A percentile compares a stretch with the other conserved stretches of the same genome.
phyloP scores from a whole-genome alignment of 2,329 filamentous ascomycete species.

The Colletotrichum somersetense region DNA sequence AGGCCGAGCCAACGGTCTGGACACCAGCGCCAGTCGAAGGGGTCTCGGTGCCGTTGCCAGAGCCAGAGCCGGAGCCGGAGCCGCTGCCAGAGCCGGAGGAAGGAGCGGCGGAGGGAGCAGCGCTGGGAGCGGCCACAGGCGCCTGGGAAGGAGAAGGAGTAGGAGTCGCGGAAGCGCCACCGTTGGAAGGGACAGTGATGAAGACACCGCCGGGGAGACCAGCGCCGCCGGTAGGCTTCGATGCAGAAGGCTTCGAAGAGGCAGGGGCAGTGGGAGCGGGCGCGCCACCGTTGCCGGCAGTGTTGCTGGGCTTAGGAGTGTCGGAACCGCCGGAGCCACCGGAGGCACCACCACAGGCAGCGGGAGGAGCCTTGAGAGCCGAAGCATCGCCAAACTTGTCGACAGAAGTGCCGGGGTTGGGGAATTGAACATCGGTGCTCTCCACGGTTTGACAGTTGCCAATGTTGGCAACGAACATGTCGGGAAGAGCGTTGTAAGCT shows the following conservation, averaged over 20 bases:
- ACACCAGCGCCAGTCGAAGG: slow-evolving; percentile 46
- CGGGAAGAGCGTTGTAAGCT: slow-evolving; percentile 73
- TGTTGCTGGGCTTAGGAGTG: neutral
- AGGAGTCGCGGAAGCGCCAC: slow-evolving; percentile 42
- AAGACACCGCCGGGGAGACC: slow-evolving; percentile 56
- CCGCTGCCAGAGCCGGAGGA: slow-evolving; percentile 16
- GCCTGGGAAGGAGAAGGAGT: slow-evolving; percentile 42
- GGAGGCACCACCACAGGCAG: neutral
- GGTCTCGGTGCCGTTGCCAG: slow-evolving; percentile 36
- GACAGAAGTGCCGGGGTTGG: slow-evolving; percentile 6
- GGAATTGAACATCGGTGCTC: slow-evolving; percentile 37
- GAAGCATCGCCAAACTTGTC: slow-evolving; percentile 4
- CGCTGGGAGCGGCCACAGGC: slow-evolving; percentile 34
- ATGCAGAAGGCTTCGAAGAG: slow-evolving; percentile 34
- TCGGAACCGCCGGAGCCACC: neutral
- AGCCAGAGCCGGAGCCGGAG: slow-evolving; percentile 43
- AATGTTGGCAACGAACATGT: slow-evolving; percentile 83
- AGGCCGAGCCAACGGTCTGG: slow-evolving; percentile 58
- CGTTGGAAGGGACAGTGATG: slow-evolving; percentile 48
- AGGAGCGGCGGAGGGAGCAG: slow-evolving; percentile 33
- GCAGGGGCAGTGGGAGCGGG: slow-evolving; percentile 41
- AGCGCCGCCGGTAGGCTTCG: slow-evolving; percentile 8
- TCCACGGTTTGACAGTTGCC: slow-evolving; percentile 60
- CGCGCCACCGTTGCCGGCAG: neutral
- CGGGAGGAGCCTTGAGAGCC: neutral